Evolutionary conservation across 2,329 filamentous ascomycete genomes (phyloP).

Genomic region (Ceratocystis lukuohia): DNA sequence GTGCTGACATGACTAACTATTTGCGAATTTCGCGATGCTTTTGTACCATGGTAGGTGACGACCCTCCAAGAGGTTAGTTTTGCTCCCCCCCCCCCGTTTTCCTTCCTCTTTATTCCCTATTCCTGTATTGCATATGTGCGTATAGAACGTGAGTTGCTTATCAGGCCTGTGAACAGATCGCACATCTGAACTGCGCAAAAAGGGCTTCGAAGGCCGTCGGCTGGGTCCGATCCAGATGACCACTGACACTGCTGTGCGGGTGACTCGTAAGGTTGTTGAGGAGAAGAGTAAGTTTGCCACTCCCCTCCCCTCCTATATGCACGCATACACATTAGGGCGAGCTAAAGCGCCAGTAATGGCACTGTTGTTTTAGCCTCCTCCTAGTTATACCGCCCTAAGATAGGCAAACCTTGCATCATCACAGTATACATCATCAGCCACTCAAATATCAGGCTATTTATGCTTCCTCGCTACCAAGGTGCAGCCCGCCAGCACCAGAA

Average conservation of each 20-base stretch:
- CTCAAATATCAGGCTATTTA: neutral
- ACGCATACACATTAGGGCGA: neutral
- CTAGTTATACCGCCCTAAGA: neutral
- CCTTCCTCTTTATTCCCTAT: too few species aligned
- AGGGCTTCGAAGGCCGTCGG: constrained; percentile 77
- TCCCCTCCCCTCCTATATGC: neutral
- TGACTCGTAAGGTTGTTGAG: constrained; percentile 79
- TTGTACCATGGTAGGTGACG: constrained; percentile 51
- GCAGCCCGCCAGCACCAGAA: neutral
- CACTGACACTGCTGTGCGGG: constrained; percentile 89
- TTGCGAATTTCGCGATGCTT: neutral
- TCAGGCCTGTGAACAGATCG: constrained; percentile 46
- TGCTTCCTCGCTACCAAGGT: neutral
- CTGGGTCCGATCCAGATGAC: constrained; percentile 95
- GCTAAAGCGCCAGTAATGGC: neutral
- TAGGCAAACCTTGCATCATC: neutral
- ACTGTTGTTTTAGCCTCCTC: neutral
- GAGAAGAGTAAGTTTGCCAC: constrained; percentile 48
- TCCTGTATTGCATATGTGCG: too few species aligned
- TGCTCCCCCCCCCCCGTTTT: too few species aligned
- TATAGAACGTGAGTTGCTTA: neutral
- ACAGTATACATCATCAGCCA: neutral
- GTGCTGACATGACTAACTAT: constrained; percentile 2
- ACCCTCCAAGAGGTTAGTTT: constrained; percentile 66
- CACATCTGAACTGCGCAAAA: constrained; percentile 87